A percentile compares a stretch with the other conserved stretches of the same genome.
phyloP scores from a whole-genome alignment of 257 asterid genomes.

The Agastache rugosa region DNA sequence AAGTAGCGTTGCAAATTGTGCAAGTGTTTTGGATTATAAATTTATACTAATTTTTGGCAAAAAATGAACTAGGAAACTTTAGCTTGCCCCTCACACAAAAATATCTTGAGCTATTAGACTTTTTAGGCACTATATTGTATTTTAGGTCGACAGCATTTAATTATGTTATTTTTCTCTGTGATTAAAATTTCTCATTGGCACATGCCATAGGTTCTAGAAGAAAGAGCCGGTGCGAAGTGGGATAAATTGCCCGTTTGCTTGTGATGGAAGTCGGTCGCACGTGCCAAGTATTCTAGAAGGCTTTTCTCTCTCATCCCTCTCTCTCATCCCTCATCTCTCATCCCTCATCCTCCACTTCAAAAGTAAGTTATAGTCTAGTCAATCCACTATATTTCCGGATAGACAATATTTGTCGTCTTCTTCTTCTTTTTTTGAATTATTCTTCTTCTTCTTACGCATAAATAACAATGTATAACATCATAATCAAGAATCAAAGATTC shows the following conservation, averaged over 20 bases:
- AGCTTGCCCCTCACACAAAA: conserved; percentile 14
- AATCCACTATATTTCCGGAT: conserved; percentile 21
- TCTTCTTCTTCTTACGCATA: conserved; percentile 6
- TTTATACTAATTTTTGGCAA: background rate
- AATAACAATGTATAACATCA: background rate
- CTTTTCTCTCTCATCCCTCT: conserved; percentile 18
- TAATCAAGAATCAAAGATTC: too few relatives aligned
- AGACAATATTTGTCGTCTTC: background rate
- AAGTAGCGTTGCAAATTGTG: background rate
- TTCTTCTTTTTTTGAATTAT: too few relatives aligned
- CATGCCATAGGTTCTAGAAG: conserved; percentile 27
- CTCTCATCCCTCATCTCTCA: conserved; percentile 20
- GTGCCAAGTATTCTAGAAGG: conserved; percentile 50
- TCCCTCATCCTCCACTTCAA: conserved; percentile 1
- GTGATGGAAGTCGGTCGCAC: background rate
- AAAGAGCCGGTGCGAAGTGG: background rate
- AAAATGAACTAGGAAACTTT: background rate
- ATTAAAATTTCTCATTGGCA: background rate
- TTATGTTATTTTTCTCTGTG: background rate
- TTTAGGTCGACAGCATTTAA: background rate
- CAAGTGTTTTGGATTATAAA: background rate
- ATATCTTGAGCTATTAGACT: background rate
- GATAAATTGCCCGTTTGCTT: background rate
- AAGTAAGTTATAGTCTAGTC: background rate
- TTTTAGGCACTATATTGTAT: background rate